Conservation (phyloP, 1,284 basidiomycete genomes). For the Irpex sp. region DNA sequence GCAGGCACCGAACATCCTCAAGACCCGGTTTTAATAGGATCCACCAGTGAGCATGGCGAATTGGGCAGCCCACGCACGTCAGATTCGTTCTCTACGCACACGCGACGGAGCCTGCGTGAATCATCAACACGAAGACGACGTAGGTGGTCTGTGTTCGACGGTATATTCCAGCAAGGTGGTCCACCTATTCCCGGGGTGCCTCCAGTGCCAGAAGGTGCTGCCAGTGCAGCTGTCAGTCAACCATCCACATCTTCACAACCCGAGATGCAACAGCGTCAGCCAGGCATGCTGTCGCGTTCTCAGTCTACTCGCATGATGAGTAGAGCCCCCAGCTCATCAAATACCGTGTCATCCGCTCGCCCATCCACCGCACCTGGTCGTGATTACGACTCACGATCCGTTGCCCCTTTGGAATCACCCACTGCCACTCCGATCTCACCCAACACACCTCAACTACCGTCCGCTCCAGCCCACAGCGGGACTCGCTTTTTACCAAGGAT, state of each 20-base stretch:
- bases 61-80: conserved; percentile 46
- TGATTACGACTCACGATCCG: conserved; percentile 6
- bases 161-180: conserved; percentile 32
- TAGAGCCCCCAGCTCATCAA: conserved; percentile 13
- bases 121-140: conserved; percentile 36
- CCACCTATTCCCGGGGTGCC: conserved; percentile 20
- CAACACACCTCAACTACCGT: conserved; percentile 23
- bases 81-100: conserved; percentile 36
- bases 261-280: conserved; percentile 21
- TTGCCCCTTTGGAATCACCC: background rate
- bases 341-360: conserved; percentile 11
- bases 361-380: conserved; percentile 24
- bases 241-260: conserved; percentile 5
- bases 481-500: conserved; percentile 70
- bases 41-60: conserved; percentile 37
- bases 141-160: conserved; percentile 54
- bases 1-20: conserved; percentile 61
- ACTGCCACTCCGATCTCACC: conserved; percentile 9
- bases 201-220: conserved; percentile 18
- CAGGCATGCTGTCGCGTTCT: conserved; percentile 20
- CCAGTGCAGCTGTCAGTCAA: background rate
- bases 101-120: conserved; percentile 27
- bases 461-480: conserved; percentile 31
- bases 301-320: conserved; percentile 22
- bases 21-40: conserved; percentile 58